Evolutionary conservation across 2,329 filamentous ascomycete genomes (phyloP), one percentile per base, ranked within the genome.

Genomic region (Colletotrichum higginsianum): DNA sequence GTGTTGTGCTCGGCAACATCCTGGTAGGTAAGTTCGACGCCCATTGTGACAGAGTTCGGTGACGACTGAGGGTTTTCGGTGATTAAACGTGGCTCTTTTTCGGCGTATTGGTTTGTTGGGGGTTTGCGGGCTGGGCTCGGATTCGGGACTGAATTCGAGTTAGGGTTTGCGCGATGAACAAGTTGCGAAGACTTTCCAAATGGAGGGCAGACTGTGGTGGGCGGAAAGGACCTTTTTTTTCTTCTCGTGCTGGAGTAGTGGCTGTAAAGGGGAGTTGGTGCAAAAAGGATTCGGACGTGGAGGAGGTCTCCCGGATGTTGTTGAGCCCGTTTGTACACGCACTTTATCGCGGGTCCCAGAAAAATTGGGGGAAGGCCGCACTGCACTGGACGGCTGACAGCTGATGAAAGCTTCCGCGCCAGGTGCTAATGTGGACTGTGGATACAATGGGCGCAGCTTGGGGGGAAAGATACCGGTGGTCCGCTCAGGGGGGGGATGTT

Each of bases 1-100:
- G 89, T 91, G 86, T 92, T 94, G 89, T 97, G 94, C 85, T 91
- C 90, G 74, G 93, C 88, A 84, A 97, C 90, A 84, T 98, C 94
- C 80, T 92, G 87, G 85, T 91, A 94, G 79, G 93, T 96, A 86
- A 92, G 89, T 80, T 90, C 86, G 79, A 82, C 79, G 74, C 71
- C 71, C 73, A 74, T 74, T 53, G 42, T 74, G 71, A 74, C 63
- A 55, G 73, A 61, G 73, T 67, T 72, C 50, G 64, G 38, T 52
- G 35, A 61, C n/a, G 3, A 46, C 46, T 40, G 3, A 61, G 58
- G 46, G 55, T 72, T 72, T 53, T 60, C 35, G 46, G 56, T 16
- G n/a, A 47, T 60, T 57, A 40, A 68, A 68, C 64, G 68, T 71
- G 65, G 58, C 69, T 61, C 67, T 64, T 67, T 67, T 46, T 67